Base-by-base conservation (phyloP, 805 yeast genomes). In the Saturnispora besseyi region DNA sequence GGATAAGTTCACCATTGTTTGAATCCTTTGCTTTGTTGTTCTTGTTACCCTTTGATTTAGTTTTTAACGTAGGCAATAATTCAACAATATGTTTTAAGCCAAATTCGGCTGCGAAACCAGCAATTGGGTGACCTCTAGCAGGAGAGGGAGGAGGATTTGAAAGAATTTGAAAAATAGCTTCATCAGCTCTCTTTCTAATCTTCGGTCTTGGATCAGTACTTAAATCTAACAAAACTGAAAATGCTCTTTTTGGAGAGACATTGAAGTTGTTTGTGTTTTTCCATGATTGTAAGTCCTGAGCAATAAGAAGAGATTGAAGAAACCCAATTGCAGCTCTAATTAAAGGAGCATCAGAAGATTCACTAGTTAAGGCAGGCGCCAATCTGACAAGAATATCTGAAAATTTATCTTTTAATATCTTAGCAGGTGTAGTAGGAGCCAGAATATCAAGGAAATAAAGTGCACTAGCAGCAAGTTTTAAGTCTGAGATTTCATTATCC, bases 111-210 rank as follows among this genome's bases (percentile, higher is more conserved):
- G 88, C 80, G 45, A 79, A 61, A 1, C 71, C 63, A n/a, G 89
- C 73, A 7, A 87, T 95, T 37, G 87, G 83, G 62, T 91, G 97
- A 38, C 79, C 83, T 5, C 82, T 75, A 12, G 82, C 74, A 8
- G 95, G 91, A 10, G 89, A 85, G 0, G 84, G 74, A 10, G 96
- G 95, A 3, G 86, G 83, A 12, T 45, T 44, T 2, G 68, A 56
- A 53, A 93, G 69, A 30, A 93, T 70, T 3, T 72, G 75, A 45
- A 74, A 68, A n/a, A 93, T 75, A 2, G 97, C 86, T 51, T 93
- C 99, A 59, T 82, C 84, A 1, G 98, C 96, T 71, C 97, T 83
- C 76, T 85, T 87, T 65, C 99, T 80, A 11, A 93, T 95, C 60
- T 93, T 93, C 34, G 99, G 99, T 62, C 98, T 79, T 43, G 85